phyloP scores from a whole-genome alignment of 1,139 yeast species.

The Debaryomyces psychrophilus region DNA sequence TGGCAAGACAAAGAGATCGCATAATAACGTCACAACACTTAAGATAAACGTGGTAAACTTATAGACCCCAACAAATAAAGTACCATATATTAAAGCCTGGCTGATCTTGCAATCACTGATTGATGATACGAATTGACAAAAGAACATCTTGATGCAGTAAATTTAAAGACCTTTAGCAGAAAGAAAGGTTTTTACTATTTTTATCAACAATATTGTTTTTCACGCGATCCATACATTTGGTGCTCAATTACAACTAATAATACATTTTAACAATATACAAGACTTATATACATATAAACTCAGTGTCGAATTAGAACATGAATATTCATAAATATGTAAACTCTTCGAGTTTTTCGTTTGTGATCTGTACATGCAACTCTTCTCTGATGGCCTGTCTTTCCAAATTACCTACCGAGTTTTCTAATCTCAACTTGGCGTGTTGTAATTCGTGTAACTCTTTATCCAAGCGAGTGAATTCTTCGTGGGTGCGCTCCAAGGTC shows the following conservation, averaged over 20 bases:
- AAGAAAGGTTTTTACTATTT: neutral
- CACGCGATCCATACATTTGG: neutral
- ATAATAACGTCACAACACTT: conserved; percentile 44
- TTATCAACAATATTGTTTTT: neutral
- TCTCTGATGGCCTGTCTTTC: conserved; percentile 38
- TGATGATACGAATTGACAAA: conserved; percentile 19
- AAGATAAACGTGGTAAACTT: conserved; percentile 46
- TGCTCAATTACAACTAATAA: conserved; percentile 1
- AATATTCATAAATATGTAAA: conserved; percentile 33
- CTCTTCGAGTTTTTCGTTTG: conserved; percentile 48
- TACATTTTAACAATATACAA: conserved; percentile 8
- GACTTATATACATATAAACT: conserved; percentile 1
- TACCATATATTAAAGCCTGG: conserved; percentile 31
- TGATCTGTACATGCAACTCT: conserved; percentile 38
- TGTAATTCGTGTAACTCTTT: conserved; percentile 33
- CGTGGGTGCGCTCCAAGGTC: conserved; percentile 24
- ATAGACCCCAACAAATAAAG: conserved; percentile 55
- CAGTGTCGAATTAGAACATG: neutral
- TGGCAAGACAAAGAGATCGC: conserved; percentile 68
- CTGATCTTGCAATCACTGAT: conserved; percentile 22
- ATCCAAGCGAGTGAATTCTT: conserved; percentile 27
- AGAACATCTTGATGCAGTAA: conserved; percentile 16
- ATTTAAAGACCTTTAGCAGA: neutral
- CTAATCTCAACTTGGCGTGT: conserved; percentile 25
- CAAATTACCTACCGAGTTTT: conserved; percentile 25